A percentile compares a stretch with the other conserved stretches of the same genome.
These are phyloP conservation scores for Penstemon newberryi DNA, from an alignment of 257 asterid species.

Conservation along the genomic window DNA sequence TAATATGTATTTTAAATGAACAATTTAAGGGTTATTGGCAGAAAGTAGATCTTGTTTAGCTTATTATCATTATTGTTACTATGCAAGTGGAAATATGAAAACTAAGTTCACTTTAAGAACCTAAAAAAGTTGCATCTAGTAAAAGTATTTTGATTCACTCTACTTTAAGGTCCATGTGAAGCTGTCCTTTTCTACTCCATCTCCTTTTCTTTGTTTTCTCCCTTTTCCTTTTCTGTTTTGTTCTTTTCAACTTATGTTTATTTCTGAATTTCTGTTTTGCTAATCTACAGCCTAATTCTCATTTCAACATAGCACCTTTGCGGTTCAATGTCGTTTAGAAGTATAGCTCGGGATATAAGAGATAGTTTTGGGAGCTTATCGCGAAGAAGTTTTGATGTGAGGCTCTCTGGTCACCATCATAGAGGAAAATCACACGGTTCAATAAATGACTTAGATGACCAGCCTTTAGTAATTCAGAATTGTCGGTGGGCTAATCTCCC, in stretches of 20 bases:
- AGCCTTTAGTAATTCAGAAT: slow-evolving; percentile 41
- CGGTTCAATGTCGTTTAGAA: slow-evolving; percentile 55
- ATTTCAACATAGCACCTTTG: slow-evolving; percentile 23
- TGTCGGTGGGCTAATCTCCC: slow-evolving; percentile 64
- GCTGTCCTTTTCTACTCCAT: slow-evolving; percentile 42
- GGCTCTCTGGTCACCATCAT: slow-evolving; percentile 42
- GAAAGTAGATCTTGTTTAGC: slow-evolving; percentile 28
- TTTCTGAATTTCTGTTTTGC: slow-evolving; percentile 30
- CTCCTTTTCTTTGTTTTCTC: slow-evolving; percentile 9
- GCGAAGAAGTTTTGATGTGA: slow-evolving; percentile 51
- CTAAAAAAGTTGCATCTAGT: slow-evolving; percentile 38
- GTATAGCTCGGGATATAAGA: slow-evolving; percentile 58
- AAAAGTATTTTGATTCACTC: slow-evolving; percentile 41
- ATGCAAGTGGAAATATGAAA: slow-evolving; percentile 32
- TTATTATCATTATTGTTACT: slow-evolving; percentile 20
- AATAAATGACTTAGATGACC: slow-evolving; percentile 38
- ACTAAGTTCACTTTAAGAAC: slow-evolving; percentile 22
- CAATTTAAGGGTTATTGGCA: slow-evolving; percentile 16
- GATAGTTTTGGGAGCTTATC: slow-evolving; percentile 61
- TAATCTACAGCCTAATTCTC: slow-evolving; percentile 37
- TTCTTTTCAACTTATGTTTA: slow-evolving; percentile 31
- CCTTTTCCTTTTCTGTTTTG: slow-evolving; percentile 15
- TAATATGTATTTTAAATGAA: slow-evolving; percentile 4
- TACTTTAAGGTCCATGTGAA: slow-evolving; percentile 57
- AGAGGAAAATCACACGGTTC: slow-evolving; percentile 57